phyloP scores from a whole-genome alignment of 352 stramenopile genomes.

The Phytopythium aichiense region DNA sequence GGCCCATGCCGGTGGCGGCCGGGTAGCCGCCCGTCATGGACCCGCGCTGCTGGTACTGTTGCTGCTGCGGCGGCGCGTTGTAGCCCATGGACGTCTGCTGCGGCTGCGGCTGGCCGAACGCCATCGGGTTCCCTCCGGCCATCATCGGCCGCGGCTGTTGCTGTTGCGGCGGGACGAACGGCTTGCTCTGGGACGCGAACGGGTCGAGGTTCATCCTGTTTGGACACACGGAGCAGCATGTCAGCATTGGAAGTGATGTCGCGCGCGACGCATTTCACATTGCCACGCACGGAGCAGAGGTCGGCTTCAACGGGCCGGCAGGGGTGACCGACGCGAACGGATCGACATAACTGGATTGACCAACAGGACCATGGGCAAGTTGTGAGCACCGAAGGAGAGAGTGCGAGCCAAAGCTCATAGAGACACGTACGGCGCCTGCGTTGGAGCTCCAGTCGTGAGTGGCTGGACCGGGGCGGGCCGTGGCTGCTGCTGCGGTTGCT shows the following conservation, averaged over 20 bases:
- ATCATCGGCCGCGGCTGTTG: slow-evolving; percentile 15
- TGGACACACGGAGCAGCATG: neutral
- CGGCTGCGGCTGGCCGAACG: slow-evolving; percentile 16
- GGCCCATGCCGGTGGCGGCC: slow-evolving; percentile 14
- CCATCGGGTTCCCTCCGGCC: slow-evolving; percentile 10
- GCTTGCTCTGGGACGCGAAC: slow-evolving; percentile 26
- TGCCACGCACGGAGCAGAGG: slow-evolving; percentile 18
- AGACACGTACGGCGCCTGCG: slow-evolving; percentile 14
- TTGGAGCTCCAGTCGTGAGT: neutral
- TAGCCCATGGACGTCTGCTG: slow-evolving; percentile 19
- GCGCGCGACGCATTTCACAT: neutral
- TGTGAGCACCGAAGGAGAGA: neutral
- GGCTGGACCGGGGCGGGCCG: slow-evolving; percentile 2
- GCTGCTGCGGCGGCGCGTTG: slow-evolving; percentile 17
- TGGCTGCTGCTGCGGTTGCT: slow-evolving; percentile 12
- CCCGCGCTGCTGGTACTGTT: slow-evolving; percentile 18
- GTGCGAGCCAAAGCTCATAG: slow-evolving; percentile 3
- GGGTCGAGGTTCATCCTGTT: slow-evolving; percentile 47
- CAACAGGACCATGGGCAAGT: neutral
- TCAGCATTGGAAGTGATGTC: neutral
- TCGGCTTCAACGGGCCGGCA: slow-evolving; percentile 38
- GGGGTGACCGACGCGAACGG: slow-evolving; percentile 51
- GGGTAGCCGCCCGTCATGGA: slow-evolving; percentile 17
- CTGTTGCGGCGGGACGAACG: slow-evolving; percentile 21
- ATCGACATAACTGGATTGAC: slow-evolving; percentile 42